Conservation (phyloP, 176 grass and related monocot species). For the Triticum dicoccoides region DNA sequence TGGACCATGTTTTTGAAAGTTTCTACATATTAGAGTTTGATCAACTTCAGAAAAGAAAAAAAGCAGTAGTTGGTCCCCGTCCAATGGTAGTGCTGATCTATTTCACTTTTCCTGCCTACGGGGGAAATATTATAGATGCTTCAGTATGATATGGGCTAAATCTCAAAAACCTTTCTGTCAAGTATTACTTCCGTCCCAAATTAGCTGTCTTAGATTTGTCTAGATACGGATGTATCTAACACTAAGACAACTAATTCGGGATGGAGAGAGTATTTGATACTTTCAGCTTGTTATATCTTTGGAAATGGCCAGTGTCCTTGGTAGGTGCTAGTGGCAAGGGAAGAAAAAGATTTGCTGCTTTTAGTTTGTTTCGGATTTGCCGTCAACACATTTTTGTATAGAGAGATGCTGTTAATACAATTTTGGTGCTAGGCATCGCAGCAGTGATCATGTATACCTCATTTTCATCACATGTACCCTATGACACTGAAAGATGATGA, state of each 20-base stretch:
- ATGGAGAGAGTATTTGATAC: not conserved
- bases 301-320: not conserved
- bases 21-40: not conserved
- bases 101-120: too few relatives aligned
- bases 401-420: not conserved
- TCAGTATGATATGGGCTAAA: not conserved
- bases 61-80: too few relatives aligned
- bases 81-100: too few relatives aligned
- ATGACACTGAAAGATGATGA: too few relatives aligned
- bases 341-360: not conserved
- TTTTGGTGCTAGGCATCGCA: too few relatives aligned
- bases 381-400: not conserved
- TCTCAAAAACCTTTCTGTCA: not conserved
- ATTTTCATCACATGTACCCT: too few relatives aligned
- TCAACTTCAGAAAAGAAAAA: not conserved
- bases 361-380: not conserved
- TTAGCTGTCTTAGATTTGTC: too few relatives aligned
- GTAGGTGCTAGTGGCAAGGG: not conserved
- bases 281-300: not conserved
- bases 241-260: too few relatives aligned
- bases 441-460: too few relatives aligned
- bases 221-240: too few relatives aligned
- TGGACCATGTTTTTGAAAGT: not conserved
- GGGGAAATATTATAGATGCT: not conserved
- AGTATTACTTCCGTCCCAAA: too few relatives aligned